phyloP scores from a whole-genome alignment of 2,329 filamentous ascomycete genomes.

The Aspergillus sp. region DNA sequence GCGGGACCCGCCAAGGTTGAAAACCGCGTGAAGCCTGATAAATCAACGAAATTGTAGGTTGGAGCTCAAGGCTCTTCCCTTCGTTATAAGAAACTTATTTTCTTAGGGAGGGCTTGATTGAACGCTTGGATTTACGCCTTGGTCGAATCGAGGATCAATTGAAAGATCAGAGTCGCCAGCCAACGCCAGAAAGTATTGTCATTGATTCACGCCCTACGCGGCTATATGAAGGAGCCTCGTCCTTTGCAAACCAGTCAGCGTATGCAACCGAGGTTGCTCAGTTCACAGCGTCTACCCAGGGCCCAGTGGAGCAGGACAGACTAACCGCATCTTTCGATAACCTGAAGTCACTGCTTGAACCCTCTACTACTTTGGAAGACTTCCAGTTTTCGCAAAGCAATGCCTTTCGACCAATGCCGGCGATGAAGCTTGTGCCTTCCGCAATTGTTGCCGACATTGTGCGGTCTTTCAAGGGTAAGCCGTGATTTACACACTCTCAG shows the following conservation, averaged over 20 bases:
- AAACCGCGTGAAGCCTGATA: not conserved
- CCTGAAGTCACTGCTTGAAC: conserved; percentile 11
- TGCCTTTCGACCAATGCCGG: not conserved
- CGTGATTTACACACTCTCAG: not conserved
- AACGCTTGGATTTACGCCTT: conserved; percentile 14
- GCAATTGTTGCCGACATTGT: conserved; percentile 1
- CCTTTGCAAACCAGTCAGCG: conserved; percentile 17
- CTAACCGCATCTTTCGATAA: conserved; percentile 12
- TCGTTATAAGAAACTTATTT: not conserved
- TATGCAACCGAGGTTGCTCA: conserved; percentile 15
- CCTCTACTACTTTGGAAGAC: conserved; percentile 1
- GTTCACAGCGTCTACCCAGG: conserved; percentile 5
- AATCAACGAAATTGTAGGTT: conserved; percentile 11
- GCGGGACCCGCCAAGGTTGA: conserved; percentile 2
- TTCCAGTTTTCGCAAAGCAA: not conserved
- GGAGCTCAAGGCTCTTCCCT: not conserved
- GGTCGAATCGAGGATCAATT: conserved; percentile 11
- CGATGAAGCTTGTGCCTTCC: not conserved
- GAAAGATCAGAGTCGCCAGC: not conserved
- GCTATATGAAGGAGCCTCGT: conserved; percentile 16
- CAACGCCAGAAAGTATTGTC: conserved; percentile 3
- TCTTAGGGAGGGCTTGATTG: conserved; percentile 12
- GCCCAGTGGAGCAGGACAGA: not conserved
- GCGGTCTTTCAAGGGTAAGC: not conserved
- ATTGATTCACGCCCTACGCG: not conserved